Evolutionary conservation across 139 green algal species (phyloP).

Genomic region (Haematococcus sp.): DNA sequence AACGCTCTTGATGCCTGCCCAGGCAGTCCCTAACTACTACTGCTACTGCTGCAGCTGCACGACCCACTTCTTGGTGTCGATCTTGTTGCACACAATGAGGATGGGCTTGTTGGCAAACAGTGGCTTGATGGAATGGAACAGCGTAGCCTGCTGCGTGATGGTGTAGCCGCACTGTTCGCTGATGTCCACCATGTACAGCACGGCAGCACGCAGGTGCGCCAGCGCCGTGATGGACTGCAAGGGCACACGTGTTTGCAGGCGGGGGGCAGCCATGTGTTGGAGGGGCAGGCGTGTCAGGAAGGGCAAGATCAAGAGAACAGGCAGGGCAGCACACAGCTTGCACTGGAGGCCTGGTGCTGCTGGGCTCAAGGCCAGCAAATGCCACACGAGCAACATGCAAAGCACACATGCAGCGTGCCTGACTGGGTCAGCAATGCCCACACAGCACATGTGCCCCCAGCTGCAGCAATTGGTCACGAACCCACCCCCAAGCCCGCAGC

Average conservation of each 20-base stretch:
- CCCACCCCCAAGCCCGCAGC: background rate
- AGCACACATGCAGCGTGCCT: too few relatives aligned
- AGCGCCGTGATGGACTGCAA: constrained; percentile 92
- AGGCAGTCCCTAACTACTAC: background rate
- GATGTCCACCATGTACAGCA: constrained; percentile 97
- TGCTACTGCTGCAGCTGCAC: background rate
- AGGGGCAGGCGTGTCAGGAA: background rate
- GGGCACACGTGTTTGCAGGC: too few relatives aligned
- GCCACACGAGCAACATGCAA: too few relatives aligned
- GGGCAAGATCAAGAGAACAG: background rate
- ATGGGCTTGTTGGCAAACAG: constrained; percentile 99
- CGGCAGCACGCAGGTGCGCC: constrained; percentile 93
- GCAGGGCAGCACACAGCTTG: background rate
- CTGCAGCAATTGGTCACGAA: too few relatives aligned
- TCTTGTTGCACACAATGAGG: constrained; percentile 96
- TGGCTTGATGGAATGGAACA: constrained; percentile 98
- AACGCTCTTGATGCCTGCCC: background rate
- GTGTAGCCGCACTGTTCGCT: constrained; percentile 94
- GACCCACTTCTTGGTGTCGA: constrained; percentile 54
- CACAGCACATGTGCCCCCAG: too few relatives aligned
- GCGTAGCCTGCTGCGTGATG: constrained; percentile 88
- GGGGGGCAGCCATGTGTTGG: background rate
- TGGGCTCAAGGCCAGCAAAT: too few relatives aligned
- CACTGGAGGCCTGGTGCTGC: too few relatives aligned
- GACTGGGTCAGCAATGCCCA: too few relatives aligned